These are phyloP conservation scores for Fomitopsis pulvina DNA, from an alignment of 768 basidiomycete genomes.

Conservation along the genomic window DNA sequence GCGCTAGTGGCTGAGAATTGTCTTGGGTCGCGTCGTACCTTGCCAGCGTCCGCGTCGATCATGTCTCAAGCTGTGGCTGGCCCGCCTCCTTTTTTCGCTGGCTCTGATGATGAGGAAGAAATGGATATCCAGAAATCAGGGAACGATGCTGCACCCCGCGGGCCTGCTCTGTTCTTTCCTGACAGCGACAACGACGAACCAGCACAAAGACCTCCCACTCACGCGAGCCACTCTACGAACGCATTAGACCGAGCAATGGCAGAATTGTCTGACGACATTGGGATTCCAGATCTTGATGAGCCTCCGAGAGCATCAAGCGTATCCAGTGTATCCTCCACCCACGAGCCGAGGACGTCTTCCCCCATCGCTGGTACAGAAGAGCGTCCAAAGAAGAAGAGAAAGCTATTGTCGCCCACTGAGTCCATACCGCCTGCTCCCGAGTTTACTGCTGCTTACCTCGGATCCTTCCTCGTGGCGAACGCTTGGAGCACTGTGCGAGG, in stretches of 20 bases:
- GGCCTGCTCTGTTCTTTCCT: constrained; percentile 28
- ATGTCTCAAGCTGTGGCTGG: too few species aligned
- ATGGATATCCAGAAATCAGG: not conserved
- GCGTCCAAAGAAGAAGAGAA: constrained; percentile 46
- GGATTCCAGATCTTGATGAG: constrained; percentile 21
- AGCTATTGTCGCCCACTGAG: constrained; percentile 19
- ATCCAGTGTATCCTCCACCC: constrained; percentile 30
- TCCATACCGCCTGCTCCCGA: not conserved
- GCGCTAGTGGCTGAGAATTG: constrained; percentile 17
- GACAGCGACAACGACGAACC: constrained; percentile 40
- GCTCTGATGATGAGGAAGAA: too few species aligned
- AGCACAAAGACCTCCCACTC: not conserved
- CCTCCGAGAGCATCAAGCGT: constrained; percentile 32
- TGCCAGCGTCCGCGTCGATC: too few species aligned
- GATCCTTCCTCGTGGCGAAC: constrained; percentile 61
- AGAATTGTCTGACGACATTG: constrained; percentile 13
- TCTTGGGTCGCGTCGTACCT: not conserved
- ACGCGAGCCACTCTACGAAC: not conserved
- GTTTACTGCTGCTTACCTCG: constrained; percentile 45
- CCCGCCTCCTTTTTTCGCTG: too few species aligned
- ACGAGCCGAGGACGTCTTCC: constrained; percentile 21
- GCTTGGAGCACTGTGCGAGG: constrained; percentile 79
- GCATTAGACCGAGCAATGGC: constrained; percentile 1
- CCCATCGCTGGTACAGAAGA: constrained; percentile 7
- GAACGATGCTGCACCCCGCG: constrained; percentile 6